phyloP scores from a whole-genome alignment of 1,139 yeast genomes.

The Kodamaea ohmeri region DNA sequence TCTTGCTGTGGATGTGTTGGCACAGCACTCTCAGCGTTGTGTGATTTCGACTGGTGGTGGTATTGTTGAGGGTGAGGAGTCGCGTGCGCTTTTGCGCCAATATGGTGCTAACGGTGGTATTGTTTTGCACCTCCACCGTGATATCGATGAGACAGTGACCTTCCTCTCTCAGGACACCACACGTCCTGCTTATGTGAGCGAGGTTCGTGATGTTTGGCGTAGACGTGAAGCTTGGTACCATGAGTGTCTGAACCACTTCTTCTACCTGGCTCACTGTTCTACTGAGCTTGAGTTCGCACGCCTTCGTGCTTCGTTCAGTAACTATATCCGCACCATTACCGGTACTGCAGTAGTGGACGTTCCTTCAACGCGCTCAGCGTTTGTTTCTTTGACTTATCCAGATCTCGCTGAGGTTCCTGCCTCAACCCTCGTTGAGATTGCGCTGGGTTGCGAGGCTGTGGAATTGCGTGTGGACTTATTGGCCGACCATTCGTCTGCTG shows the following conservation, averaged over 20 bases:
- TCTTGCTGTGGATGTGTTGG: conserved; percentile 53
- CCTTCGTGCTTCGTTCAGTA: conserved; percentile 58
- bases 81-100: conserved; percentile 59
- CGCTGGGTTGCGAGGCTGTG: conserved; percentile 74
- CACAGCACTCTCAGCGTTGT: conserved; percentile 50
- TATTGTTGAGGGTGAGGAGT: conserved; percentile 72
- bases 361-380: conserved; percentile 61
- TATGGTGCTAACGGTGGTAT: conserved; percentile 60
- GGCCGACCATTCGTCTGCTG: conserved; percentile 45
- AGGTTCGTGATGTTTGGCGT: conserved; percentile 77
- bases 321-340: conserved; percentile 59
- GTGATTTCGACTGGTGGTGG: conserved; percentile 97
- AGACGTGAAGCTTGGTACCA: conserved; percentile 79
- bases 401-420: conserved; percentile 48
- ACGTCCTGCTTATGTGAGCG: conserved; percentile 83
- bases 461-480: conserved; percentile 80
- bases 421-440: conserved; percentile 50
- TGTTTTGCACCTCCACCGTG: conserved; percentile 88
- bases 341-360: conserved; percentile 48
- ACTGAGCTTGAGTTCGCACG: conserved; percentile 52
- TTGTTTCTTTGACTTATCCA: conserved; percentile 67
- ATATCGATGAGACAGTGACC: conserved; percentile 72
- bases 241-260: conserved; percentile 75
- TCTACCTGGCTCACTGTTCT: conserved; percentile 73
- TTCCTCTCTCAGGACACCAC: conserved; percentile 75